Evolutionary conservation across 2,329 filamentous ascomycete genomes (phyloP), one percentile per base, ranked within the genome.

Genomic region (Alternaria tenuissima): DNA sequence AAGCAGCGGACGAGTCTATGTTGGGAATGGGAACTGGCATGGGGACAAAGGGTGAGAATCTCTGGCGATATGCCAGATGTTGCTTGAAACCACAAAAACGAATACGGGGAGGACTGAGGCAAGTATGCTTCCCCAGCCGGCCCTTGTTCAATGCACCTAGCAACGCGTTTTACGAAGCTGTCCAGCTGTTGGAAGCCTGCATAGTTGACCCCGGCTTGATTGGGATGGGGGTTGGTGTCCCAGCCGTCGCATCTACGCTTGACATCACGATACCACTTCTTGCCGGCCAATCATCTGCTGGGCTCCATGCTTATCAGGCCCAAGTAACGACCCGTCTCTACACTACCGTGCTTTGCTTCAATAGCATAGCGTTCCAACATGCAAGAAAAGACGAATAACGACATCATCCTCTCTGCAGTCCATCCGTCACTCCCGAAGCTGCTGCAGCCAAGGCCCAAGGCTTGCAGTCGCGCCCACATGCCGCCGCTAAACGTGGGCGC

Each of bases 211-310:
- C 65, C 24, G 53, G 57, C 52, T 26, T 26, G 12, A 36, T 34
- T 59, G 46, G 47, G 16, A 38, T 67, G 68, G 70, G 69, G 70
- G 70, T 68, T 73, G 72, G 70, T 26, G 47, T 68, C 56, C 62
- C 64, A 64, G 56, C 68, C 68, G 57, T 61, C 56, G 57, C 54
- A 52, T 52, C 51, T 48, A 52, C 55, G 56, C 59, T 72, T 74
- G 68, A 75, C 72, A 75, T 75, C 68, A 76, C 68, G n/a, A 56
- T 44, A 47, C 57, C 24, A 38, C 7, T 9, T 2, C 4, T 8
- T 11, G 26, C 49, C 14, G 57, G 30, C 57, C 57, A 59, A 56
- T 56, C 52, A 30, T 38, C 20, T 41, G 18, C 34, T 18, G 7
- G 16, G 22, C 30, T 7, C 26, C 16, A 26, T 38, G 38, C 52